phyloP scores from a whole-genome alignment of 2,329 filamentous ascomycete species.

The Penicillium oxalicum region DNA sequence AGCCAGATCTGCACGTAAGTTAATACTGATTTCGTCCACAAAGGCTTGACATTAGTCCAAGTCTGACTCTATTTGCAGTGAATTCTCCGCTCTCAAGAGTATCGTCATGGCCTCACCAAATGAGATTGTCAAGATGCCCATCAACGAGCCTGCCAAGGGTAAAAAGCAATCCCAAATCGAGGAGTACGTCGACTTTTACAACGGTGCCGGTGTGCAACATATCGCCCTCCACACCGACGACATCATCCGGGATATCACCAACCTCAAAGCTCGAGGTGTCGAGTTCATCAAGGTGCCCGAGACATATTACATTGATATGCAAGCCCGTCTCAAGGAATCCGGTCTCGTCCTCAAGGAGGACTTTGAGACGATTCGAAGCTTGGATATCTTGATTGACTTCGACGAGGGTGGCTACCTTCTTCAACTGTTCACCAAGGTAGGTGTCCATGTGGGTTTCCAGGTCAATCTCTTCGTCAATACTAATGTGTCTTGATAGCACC shows the following conservation, averaged over 20 bases:
- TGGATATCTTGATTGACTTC: slow-evolving; percentile 92
- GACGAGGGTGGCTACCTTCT: slow-evolving; percentile 83
- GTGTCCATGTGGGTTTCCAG: not conserved
- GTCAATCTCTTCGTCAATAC: not conserved
- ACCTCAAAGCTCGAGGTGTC: slow-evolving; percentile 77
- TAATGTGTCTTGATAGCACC: slow-evolving; percentile 46
- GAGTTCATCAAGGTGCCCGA: slow-evolving; percentile 86
- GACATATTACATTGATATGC: slow-evolving; percentile 80
- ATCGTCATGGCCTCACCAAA: slow-evolving; percentile 86
- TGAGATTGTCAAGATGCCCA: slow-evolving; percentile 92
- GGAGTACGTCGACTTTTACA: slow-evolving; percentile 86
- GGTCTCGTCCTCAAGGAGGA: slow-evolving; percentile 65
- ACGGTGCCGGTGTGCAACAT: slow-evolving; percentile 85
- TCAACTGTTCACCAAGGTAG: slow-evolving; percentile 65
- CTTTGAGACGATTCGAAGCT: slow-evolving; percentile 65
- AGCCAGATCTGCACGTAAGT: slow-evolving; percentile 69
- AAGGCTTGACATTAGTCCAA: not conserved
- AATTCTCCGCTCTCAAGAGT: slow-evolving; percentile 80
- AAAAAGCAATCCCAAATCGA: slow-evolving; percentile 94
- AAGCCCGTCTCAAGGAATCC: slow-evolving; percentile 60
- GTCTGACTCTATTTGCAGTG: slow-evolving; percentile 32
- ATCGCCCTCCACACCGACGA: slow-evolving; percentile 78
- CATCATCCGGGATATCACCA: slow-evolving; percentile 70
- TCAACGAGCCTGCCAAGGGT: slow-evolving; percentile 88
- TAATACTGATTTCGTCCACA: not conserved